These are phyloP conservation scores for Beauveria sp. DNA, from an alignment of 2,329 filamentous ascomycete species.

Conservation along the genomic window DNA sequence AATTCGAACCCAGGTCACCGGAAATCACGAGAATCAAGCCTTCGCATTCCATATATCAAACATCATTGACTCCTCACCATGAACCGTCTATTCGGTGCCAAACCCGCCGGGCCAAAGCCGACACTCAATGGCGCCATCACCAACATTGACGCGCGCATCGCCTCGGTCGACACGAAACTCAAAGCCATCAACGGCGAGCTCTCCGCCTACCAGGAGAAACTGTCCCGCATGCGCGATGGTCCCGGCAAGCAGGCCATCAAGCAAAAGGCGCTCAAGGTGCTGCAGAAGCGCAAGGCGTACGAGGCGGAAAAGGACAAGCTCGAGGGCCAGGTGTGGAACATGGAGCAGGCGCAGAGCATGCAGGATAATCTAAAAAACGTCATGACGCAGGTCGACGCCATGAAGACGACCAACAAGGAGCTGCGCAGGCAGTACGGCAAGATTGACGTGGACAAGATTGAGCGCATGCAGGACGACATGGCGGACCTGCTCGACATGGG, in stretches of 20 bases:
- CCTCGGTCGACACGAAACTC: slow-evolving; percentile 89
- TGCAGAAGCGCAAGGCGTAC: slow-evolving; percentile 90
- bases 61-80: slow-evolving; percentile 39
- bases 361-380: slow-evolving; percentile 99
- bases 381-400: slow-evolving; percentile 95
- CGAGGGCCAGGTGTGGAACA: slow-evolving; percentile 93
- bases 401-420: slow-evolving; percentile 94
- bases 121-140: slow-evolving; percentile 75
- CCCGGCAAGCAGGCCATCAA: slow-evolving; percentile 89
- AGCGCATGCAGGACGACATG: slow-evolving; percentile 98
- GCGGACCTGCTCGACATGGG: slow-evolving; percentile 94
- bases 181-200: slow-evolving; percentile 88
- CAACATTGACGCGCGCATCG: slow-evolving; percentile 78
- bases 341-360: slow-evolving; percentile 98
- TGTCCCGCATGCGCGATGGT: slow-evolving; percentile 89
- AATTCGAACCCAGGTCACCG: neutral
- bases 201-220: slow-evolving; percentile 75
- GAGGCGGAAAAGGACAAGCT: slow-evolving; percentile 91
- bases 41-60: neutral
- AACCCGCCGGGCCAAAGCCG: slow-evolving; percentile 80
- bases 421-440: slow-evolving; percentile 93
- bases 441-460: slow-evolving; percentile 95
- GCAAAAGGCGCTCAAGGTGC: slow-evolving; percentile 87
- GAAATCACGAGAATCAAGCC: neutral
- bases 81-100: slow-evolving; percentile 93